Percentiles rank a stretch among this genome's conserved stretches.
Evolutionary conservation across 2,329 filamentous ascomycete genomes (phyloP).

Genomic region (Myriosclerotinia curreyana): DNA sequence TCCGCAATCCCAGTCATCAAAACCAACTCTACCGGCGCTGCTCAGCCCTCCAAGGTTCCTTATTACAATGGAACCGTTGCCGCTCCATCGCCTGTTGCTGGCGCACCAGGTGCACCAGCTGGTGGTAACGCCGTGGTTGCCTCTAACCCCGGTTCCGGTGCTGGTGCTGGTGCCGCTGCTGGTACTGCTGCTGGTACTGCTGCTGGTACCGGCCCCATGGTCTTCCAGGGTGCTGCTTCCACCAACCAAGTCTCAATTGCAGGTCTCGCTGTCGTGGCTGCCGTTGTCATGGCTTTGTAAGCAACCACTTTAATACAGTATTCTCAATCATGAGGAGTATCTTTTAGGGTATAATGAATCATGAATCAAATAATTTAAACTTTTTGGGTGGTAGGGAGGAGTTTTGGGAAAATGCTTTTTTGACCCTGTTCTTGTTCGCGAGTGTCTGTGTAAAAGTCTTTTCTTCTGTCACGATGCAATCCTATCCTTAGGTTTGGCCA

Average conservation of each 20-base stretch:
- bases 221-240: not conserved
- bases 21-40: no score
- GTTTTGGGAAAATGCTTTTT: not conserved
- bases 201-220: not conserved
- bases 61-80: not conserved
- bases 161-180: no score
- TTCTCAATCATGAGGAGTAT: not conserved
- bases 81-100: no score
- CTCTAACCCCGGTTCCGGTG: no score
- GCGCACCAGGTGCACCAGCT: no score
- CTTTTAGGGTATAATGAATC: not conserved
- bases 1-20: not conserved
- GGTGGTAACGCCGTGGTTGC: no score
- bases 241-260: not conserved
- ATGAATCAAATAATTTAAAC: no score
- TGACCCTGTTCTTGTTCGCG: not conserved
- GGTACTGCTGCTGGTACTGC: no score
- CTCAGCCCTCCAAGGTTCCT: no score
- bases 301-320: not conserved
- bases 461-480: not conserved
- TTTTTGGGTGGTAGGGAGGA: not conserved
- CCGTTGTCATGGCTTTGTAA: not conserved
- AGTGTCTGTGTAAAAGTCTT: not conserved
- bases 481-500: not conserved
- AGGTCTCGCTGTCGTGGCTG: conserved; percentile 12